Base-by-base conservation (phyloP, 805 yeast genomes). In the Yarrowia yakushimensis region DNA sequence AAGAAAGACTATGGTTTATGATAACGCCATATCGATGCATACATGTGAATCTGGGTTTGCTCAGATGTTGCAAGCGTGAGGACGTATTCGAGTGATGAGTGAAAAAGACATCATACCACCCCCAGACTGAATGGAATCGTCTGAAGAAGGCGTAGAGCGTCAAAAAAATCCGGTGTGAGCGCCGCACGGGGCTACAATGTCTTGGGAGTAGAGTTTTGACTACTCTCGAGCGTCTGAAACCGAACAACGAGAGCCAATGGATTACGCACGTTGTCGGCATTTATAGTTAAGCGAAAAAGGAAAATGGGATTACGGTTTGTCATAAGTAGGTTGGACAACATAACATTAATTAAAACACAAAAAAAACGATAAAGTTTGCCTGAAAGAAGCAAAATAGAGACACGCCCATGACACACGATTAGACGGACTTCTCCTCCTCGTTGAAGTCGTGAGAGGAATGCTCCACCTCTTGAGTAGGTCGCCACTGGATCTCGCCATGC, bases 401-500 rank as follows among this genome's bases (percentile, higher is more conserved):
- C n/a, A n/a, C n/a, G 27, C 33, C 12, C 34, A n/a, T 17, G 37
- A 31, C 9, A 5, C 20, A 5, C 22, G 27, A 4, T 52, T 52
- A 52, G 45, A 52, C 60, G 6, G 45, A 36, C 60, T 52, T 52
- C 28, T 52, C 60, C 34, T 52, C 45, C 45, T 34, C 45, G n/a
- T 34, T 36, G 17, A 52, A 52, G 42, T 52, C 60, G 25, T 52
- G 42, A 15, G 42, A 36, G 17, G 45, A 36, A 34, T 36, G 34
- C 42, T 52, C 60, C 33, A 36, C 11, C 33, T 34, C 60, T 20
- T 31, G 39, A 15, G 55, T 39, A 10, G 55, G 55, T 33, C 39
- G 37, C 55, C 55, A 48, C 39, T 48, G 55, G 55, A 48, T 33
- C 39, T 90, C 96, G 72, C 85, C 96, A 73, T 90, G 97, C 72